Conservation (phyloP, 106 monocot species). For the Allium sativum region DNA sequence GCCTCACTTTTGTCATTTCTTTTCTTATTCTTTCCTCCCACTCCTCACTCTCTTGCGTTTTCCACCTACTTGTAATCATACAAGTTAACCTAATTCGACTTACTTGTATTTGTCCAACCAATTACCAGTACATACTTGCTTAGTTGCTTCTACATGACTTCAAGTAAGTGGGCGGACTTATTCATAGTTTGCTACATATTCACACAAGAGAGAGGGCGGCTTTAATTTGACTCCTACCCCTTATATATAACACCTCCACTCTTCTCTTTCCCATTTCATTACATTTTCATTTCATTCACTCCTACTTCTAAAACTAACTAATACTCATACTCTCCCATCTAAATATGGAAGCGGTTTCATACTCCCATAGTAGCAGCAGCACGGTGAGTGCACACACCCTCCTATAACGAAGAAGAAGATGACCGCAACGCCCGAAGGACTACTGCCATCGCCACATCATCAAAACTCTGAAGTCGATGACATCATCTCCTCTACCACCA, state of each 20-base stretch:
- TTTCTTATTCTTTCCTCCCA: not conserved
- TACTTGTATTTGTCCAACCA: not conserved
- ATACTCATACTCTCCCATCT: not conserved
- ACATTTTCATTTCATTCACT: not conserved
- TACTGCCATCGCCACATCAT: not conserved
- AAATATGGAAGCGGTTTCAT: conserved; percentile 8
- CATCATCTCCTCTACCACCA: conserved; percentile 16
- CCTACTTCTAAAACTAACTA: conserved; percentile 1
- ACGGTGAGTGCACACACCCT: not conserved
- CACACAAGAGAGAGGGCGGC: conserved; percentile 10
- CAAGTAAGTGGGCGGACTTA: conserved; percentile 17
- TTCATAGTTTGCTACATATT: not conserved
- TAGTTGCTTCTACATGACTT: not conserved
- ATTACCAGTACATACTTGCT: not conserved
- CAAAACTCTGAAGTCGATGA: not conserved
- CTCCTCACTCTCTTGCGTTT: conserved; percentile 11
- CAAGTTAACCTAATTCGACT: not conserved
- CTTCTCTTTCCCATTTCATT: not conserved
- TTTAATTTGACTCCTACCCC: conserved; percentile 2
- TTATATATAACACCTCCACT: not conserved
- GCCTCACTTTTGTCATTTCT: not conserved
- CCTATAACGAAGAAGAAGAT: conserved; percentile 8
- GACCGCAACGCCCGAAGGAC: conserved; percentile 7
- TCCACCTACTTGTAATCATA: not conserved
- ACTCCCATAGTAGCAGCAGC: conserved; percentile 8